Conservation (phyloP, 2,329 filamentous ascomycete species). For the Trichoderma breve region DNA sequence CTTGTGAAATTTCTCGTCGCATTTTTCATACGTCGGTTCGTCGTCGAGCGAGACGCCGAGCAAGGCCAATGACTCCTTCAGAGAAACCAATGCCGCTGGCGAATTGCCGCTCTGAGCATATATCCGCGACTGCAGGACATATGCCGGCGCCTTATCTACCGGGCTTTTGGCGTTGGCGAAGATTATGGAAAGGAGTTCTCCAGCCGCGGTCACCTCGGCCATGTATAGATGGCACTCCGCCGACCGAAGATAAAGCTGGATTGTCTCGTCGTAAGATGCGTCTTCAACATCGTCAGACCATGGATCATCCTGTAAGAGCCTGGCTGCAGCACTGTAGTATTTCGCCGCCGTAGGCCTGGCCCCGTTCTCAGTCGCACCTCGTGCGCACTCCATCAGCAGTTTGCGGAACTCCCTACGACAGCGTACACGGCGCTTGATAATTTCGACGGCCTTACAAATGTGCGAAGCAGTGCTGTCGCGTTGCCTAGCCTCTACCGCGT, state of each 20-base stretch:
- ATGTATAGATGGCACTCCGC: slow-evolving; percentile 83
- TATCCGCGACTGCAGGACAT: slow-evolving; percentile 78
- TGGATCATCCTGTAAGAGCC: slow-evolving; percentile 73
- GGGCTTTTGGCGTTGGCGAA: slow-evolving; percentile 68
- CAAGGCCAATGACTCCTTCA: slow-evolving; percentile 69
- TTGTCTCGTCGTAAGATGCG: slow-evolving; percentile 80
- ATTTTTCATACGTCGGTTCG: slow-evolving; percentile 69
- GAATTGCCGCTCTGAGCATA: slow-evolving; percentile 72
- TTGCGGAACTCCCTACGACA: slow-evolving; percentile 67
- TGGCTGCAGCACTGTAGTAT: slow-evolving; percentile 75
- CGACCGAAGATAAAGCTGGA: slow-evolving; percentile 73
- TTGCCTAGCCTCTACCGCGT: slow-evolving; percentile 56
- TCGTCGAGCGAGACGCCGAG: slow-evolving; percentile 66
- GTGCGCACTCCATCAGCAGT: slow-evolving; percentile 75
- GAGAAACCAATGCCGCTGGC: slow-evolving; percentile 62
- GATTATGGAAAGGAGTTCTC: slow-evolving; percentile 65
- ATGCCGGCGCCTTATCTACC: slow-evolving; percentile 79
- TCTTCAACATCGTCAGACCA: slow-evolving; percentile 72
- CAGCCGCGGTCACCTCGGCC: slow-evolving; percentile 66
- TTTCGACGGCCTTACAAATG: slow-evolving; percentile 71
- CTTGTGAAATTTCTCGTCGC: slow-evolving; percentile 70
- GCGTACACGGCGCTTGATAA: slow-evolving; percentile 66
- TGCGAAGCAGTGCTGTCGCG: slow-evolving; percentile 77
- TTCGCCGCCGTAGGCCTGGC: slow-evolving; percentile 78
- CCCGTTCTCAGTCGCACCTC: slow-evolving; percentile 75